A percentile compares a stretch with the other conserved stretches of the same genome.
phyloP scores from a whole-genome alignment of 2,329 filamentous ascomycete genomes.

The Arachnopeziza araneosa region DNA sequence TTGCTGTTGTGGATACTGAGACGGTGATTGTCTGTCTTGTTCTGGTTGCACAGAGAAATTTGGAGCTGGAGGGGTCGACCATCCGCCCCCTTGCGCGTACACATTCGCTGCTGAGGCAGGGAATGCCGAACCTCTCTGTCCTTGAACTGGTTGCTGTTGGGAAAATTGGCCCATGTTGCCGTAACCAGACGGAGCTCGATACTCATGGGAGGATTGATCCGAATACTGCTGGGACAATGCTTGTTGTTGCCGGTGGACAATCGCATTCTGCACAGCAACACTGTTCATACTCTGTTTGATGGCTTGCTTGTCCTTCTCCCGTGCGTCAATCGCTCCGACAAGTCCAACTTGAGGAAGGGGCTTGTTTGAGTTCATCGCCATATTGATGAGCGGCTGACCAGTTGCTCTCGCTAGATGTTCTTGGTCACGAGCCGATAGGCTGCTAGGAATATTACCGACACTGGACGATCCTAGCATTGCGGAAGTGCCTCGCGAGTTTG shows the following conservation, averaged over 20 bases:
- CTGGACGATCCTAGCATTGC: conserved; percentile 19
- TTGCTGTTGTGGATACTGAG: conserved; percentile 15
- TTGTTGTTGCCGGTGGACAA: conserved; percentile 60
- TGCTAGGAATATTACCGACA: conserved; percentile 44
- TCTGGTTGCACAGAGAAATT: conserved; percentile 1
- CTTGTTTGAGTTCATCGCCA: conserved; percentile 39
- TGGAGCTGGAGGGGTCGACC: conserved; percentile 22
- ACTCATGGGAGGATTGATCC: conserved; percentile 15
- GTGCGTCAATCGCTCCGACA: conserved; percentile 71
- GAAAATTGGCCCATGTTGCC: conserved; percentile 22
- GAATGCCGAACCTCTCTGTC: conserved; percentile 28
- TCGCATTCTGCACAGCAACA: conserved; percentile 67
- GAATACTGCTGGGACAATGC: conserved; percentile 25
- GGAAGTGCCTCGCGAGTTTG: conserved; percentile 54
- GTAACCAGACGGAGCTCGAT: conserved; percentile 20
- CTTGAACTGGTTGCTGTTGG: conserved; percentile 24
- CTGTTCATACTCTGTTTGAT: conserved; percentile 65
- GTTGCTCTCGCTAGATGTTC: conserved; percentile 82
- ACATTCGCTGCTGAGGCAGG: conserved; percentile 28
- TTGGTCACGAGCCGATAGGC: conserved; percentile 81
- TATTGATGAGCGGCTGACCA: conserved; percentile 65
- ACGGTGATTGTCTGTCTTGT: conserved; percentile 14
- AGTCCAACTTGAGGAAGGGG: conserved; percentile 54
- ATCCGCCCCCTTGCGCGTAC: conserved; percentile 33
- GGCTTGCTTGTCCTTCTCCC: conserved; percentile 71